Base-by-base conservation (phyloP, 1,284 basidiomycete genomes). In the Vanrija humicola region DNA sequence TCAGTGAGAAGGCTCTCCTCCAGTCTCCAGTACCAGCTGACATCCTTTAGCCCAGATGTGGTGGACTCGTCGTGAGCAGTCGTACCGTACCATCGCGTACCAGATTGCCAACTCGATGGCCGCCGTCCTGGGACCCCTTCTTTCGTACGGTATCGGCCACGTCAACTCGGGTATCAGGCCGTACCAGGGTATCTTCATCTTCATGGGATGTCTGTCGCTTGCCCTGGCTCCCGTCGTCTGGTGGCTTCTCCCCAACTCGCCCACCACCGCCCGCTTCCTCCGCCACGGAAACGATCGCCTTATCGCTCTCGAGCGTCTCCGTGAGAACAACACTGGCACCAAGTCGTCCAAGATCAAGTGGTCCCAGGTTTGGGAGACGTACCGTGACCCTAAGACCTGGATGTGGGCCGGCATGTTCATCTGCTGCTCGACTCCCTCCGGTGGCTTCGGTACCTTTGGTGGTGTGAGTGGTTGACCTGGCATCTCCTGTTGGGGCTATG, bases 151-250 rank as follows among this genome's bases (percentile, higher is more conserved):
- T 34, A 67, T 73, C 54, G 70, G 72, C 18, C 56, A 65, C 38
- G 68, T 64, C 14, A 57, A 62, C 18, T 46, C 59, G 45, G 49
- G 42, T 28, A 54, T 71, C 58, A 58, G 58, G 46, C 48, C 54
- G 18, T 75, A 72, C 62, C 64, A 81, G 73, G 77, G 72, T 16
- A 81, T 82, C 53, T 82, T 81, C 67, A 65, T 82, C 38, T 81
- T 82, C 69, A 79, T 81, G 54, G 82, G 81, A 29, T 66, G 75
- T 9, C 61, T 82, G 44, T 79, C 80, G 7, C 63, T 81, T 19
- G 75, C 71, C n/a, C 69, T 71, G 34, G 79, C 78, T 16, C 80
- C 80, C 0, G 56, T 82, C 50, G 76, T 82, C 18, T 76, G 73
- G 76, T 81, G 63, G 38, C 74, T 75, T n/a, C 39, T 69, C 25